phyloP scores from a whole-genome alignment of 352 stramenopile genomes.

The Pythium monospermum region DNA sequence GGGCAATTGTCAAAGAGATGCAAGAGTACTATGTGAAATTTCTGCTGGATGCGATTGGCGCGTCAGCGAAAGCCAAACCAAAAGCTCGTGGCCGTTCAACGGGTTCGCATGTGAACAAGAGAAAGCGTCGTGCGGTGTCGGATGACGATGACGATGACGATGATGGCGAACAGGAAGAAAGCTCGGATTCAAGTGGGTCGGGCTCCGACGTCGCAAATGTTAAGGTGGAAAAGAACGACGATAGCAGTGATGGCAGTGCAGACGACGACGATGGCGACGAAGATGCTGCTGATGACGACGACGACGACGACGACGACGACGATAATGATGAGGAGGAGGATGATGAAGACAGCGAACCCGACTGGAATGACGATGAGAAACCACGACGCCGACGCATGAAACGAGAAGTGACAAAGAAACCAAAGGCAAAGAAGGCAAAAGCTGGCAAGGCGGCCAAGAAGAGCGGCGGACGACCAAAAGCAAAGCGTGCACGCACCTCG shows the following conservation, averaged over 20 bases:
- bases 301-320: conserved; percentile 28
- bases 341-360: conserved; percentile 25
- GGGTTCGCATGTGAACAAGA: conserved; percentile 11
- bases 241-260: conserved; percentile 30
- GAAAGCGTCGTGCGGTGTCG: conserved; percentile 35
- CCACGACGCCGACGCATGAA: conserved; percentile 26
- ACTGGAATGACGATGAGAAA: conserved; percentile 35
- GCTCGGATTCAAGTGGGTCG: no score
- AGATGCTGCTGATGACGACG: conserved; percentile 41
- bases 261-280: conserved; percentile 50
- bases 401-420: conserved; percentile 4
- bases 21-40: conserved; percentile 75
- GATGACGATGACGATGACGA: conserved; percentile 43
- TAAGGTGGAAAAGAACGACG: neutral
- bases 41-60: conserved; percentile 51
- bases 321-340: conserved; percentile 23
- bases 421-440: neutral
- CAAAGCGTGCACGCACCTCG: neutral
- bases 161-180: neutral
- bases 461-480: neutral
- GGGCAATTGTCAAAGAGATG: conserved; percentile 53
- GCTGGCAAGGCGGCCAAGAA: conserved; percentile 15
- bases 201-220: conserved; percentile 41
- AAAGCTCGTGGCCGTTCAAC: conserved; percentile 15
- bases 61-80: conserved; percentile 21